Conservation (phyloP, 169 alveolate species). For the Prorocentrum cordatum region DNA sequence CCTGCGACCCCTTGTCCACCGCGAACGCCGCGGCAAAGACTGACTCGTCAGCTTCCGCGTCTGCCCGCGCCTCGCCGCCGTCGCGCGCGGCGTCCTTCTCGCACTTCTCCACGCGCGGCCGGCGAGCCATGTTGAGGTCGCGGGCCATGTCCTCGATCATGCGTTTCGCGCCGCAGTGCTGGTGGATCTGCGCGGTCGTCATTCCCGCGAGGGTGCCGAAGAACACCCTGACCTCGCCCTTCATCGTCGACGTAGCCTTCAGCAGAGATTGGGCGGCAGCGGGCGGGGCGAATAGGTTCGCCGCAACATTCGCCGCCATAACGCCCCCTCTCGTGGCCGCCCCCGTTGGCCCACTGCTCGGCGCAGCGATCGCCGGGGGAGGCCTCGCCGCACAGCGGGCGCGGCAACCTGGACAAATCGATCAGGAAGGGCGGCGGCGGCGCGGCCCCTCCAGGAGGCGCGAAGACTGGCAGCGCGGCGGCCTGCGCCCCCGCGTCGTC, state of each 20-base stretch:
- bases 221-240: not conserved
- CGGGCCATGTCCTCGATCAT: not conserved
- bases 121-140: not conserved
- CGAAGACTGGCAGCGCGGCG: no score
- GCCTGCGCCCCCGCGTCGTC: no score
- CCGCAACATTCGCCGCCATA: not conserved
- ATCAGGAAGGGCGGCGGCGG: no score
- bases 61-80: not conserved
- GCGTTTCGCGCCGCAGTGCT: not conserved
- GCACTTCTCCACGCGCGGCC: not conserved
- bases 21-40: not conserved
- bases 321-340: not conserved
- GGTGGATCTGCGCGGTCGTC: not conserved
- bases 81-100: not conserved
- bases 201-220: not conserved
- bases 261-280: not conserved
- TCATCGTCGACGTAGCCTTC: not conserved
- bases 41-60: constrained; percentile 6
- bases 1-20: no score
- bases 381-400: not conserved
- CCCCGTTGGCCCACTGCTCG: not conserved
- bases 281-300: not conserved
- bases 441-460: no score
- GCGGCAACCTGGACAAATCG: not conserved
- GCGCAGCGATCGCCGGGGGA: not conserved